Evolutionary conservation across 1,139 yeast species (phyloP).

Genomic region (Geotrichum phurueaensis): DNA sequence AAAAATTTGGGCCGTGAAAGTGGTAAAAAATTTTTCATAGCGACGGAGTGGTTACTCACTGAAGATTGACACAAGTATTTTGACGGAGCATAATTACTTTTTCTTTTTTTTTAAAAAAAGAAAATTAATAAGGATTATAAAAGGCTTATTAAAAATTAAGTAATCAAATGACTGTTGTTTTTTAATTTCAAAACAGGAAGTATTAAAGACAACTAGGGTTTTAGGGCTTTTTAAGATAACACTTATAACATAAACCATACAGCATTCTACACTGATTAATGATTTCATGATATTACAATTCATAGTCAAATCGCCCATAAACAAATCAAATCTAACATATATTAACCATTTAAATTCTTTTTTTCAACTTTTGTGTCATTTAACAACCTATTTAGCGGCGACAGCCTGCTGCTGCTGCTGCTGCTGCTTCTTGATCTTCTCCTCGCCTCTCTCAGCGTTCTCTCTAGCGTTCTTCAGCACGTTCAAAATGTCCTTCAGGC

Average conservation of each 20-base stretch:
- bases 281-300: background rate
- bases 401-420: background rate
- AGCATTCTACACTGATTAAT: background rate
- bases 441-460: slow-evolving; percentile 23
- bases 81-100: background rate
- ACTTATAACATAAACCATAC: background rate
- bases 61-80: background rate
- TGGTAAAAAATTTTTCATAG: background rate
- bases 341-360: background rate
- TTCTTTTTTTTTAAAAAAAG: background rate
- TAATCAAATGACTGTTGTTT: background rate
- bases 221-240: background rate
- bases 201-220: background rate
- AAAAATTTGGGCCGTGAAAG: background rate
- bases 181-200: background rate
- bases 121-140: background rate
- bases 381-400: background rate
- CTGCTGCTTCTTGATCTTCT: background rate
- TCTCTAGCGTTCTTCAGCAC: slow-evolving; percentile 34
- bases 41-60: background rate
- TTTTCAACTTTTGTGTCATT: background rate
- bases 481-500: slow-evolving; percentile 34
- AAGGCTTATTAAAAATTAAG: background rate
- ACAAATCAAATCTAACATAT: background rate
- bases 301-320: background rate